These are phyloP conservation scores for Ajuga chamaepitys DNA, from an alignment of 257 asterid genomes.

Conservation along the genomic window DNA sequence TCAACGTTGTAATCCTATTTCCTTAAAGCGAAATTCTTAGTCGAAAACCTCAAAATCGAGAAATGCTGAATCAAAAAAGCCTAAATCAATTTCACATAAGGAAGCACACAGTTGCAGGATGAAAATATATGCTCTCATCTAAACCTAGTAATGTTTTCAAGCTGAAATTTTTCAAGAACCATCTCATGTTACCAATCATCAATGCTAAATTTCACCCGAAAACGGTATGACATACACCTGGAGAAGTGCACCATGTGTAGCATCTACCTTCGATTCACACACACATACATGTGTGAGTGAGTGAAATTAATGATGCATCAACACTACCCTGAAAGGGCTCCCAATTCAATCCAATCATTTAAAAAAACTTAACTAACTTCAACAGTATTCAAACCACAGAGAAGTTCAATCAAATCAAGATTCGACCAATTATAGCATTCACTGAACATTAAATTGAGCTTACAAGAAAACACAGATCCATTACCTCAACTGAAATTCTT, in stretches of 20 bases:
- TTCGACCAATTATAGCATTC: background rate
- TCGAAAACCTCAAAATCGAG: background rate
- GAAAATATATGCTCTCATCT: slow-evolving; percentile 2
- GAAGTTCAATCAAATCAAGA: slow-evolving; percentile 8
- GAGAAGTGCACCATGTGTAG: too few relatives aligned
- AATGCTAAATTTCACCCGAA: slow-evolving; percentile 1
- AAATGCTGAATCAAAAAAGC: background rate
- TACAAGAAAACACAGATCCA: slow-evolving; percentile 14
- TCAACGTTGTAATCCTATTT: background rate
- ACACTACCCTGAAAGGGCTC: too few relatives aligned
- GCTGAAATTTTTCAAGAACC: slow-evolving; percentile 2
- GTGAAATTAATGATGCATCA: too few relatives aligned
- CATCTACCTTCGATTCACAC: too few relatives aligned
- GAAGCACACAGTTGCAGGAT: background rate
- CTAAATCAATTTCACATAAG: background rate
- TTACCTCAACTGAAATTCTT: slow-evolving; percentile 19
- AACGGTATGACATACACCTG: too few relatives aligned
- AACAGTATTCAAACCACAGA: slow-evolving; percentile 9
- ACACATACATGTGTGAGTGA: too few relatives aligned
- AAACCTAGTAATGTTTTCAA: slow-evolving; percentile 7
- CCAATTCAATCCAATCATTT: too few relatives aligned
- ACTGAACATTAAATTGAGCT: background rate
- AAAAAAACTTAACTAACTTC: slow-evolving; percentile 2
- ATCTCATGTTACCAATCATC: background rate
- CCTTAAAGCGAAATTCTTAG: background rate